phyloP scores from a whole-genome alignment of 2,329 filamentous ascomycete species.

The Exserohilum turcica region DNA sequence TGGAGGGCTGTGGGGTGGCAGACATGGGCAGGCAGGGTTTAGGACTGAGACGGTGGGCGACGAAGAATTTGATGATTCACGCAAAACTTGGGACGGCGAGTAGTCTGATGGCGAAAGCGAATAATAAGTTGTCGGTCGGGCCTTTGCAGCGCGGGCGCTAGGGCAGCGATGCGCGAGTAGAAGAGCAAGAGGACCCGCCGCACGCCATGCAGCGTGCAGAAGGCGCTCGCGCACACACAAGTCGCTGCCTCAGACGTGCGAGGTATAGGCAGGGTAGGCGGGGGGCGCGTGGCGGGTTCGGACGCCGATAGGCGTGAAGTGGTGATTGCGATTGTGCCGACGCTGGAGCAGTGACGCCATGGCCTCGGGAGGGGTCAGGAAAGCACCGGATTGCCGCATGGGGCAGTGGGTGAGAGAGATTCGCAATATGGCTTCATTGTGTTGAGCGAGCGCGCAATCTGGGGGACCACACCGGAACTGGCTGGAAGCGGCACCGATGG shows the following conservation, averaged over 20 bases:
- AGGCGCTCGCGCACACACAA: constrained; percentile 12
- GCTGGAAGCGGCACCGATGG: constrained; percentile 25
- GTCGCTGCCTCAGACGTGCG: constrained; percentile 20
- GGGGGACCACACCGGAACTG: constrained; percentile 12
- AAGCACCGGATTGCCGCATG: constrained; percentile 18
- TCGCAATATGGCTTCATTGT: constrained; percentile 30
- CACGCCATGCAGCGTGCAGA: constrained; percentile 17
- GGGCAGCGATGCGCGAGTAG: constrained; percentile 18
- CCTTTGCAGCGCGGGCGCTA: constrained; percentile 14
- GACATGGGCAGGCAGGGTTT: constrained; percentile 20
- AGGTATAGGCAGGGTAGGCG: constrained; percentile 17
- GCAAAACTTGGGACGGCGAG: constrained; percentile 23
- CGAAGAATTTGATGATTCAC: constrained; percentile 10
- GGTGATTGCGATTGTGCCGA: constrained; percentile 11
- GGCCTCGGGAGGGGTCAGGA: constrained; percentile 17
- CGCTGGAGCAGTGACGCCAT: constrained; percentile 12
- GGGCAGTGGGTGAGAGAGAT: constrained; percentile 19
- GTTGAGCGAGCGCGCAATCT: constrained; percentile 19
- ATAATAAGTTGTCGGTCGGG: constrained; percentile 24
- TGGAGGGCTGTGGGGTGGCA: constrained; percentile 22
- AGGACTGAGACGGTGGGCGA: background rate
- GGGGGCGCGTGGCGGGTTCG: constrained; percentile 17
- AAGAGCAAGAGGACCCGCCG: constrained; percentile 28
- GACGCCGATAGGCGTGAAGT: constrained; percentile 26
- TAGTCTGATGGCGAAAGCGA: constrained; percentile 13